These are phyloP conservation scores for Suillus plorans DNA, from an alignment of 768 basidiomycete species.

Conservation along the genomic window DNA sequence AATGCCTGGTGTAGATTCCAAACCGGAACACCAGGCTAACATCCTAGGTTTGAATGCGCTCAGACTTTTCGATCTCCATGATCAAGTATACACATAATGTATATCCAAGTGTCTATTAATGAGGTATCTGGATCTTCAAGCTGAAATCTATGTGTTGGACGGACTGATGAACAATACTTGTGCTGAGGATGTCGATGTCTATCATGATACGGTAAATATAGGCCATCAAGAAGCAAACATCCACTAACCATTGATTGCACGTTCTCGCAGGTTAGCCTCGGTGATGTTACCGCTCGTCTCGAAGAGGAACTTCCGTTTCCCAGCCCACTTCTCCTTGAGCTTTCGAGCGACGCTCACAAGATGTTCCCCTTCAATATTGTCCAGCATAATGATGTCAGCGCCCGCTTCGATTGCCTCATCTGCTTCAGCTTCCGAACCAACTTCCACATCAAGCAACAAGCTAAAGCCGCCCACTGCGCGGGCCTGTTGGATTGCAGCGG, in stretches of 20 bases:
- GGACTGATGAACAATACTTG: slow-evolving; percentile 87
- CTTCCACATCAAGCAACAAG: slow-evolving; percentile 91
- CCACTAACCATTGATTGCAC: slow-evolving; percentile 79
- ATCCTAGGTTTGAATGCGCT: slow-evolving; percentile 77
- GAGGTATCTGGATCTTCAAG: slow-evolving; percentile 84
- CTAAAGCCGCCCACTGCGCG: slow-evolving; percentile 90
- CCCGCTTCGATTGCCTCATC: slow-evolving; percentile 97
- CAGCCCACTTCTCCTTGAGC: slow-evolving; percentile 78
- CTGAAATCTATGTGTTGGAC: slow-evolving; percentile 96
- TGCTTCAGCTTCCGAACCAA: slow-evolving; percentile 83
- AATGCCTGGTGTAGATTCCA: slow-evolving; percentile 50
- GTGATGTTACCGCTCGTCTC: slow-evolving; percentile 97
- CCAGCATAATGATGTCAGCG: slow-evolving; percentile 93
- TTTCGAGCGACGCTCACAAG: slow-evolving; percentile 65
- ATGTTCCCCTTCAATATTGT: slow-evolving; percentile 83
- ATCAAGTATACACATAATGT: slow-evolving; percentile 16
- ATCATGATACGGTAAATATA: slow-evolving; percentile 6
- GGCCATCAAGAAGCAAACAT: not conserved
- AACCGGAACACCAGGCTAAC: slow-evolving; percentile 53
- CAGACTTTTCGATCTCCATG: slow-evolving; percentile 56
- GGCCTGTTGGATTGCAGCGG: slow-evolving; percentile 81
- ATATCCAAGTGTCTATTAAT: slow-evolving; percentile 20
- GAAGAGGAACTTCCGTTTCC: slow-evolving; percentile 80
- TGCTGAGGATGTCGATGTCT: slow-evolving; percentile 96
- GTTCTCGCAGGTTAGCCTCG: slow-evolving; percentile 75